These are phyloP conservation scores for Gorgonomyces haynaldii DNA, from an alignment of 192 early-diverging fungal genomes.

Conservation along the genomic window DNA sequence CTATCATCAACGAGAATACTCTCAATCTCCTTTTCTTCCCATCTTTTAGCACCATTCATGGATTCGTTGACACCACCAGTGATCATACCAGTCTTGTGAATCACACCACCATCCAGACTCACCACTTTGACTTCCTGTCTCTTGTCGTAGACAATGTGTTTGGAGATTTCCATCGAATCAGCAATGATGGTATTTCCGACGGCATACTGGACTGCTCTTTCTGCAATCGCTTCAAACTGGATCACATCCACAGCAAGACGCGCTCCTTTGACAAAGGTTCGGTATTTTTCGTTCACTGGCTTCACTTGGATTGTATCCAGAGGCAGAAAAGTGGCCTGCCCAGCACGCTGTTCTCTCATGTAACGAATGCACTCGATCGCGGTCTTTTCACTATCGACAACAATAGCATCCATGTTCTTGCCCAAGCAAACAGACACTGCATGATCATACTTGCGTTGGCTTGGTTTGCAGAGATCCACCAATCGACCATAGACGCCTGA, in stretches of 20 bases:
- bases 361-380: conserved; percentile 95
- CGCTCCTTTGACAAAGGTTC: conserved; percentile 68
- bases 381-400: conserved; percentile 82
- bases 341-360: conserved; percentile 81
- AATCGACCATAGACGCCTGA: conserved; percentile 78
- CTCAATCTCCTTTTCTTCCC: conserved; percentile 86
- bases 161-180: conserved; percentile 76
- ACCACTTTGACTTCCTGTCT: conserved; percentile 81
- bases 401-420: conserved; percentile 84
- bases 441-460: conserved; percentile 79
- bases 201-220: conserved; percentile 75
- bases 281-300: conserved; percentile 67
- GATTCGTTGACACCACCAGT: conserved; percentile 53
- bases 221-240: conserved; percentile 60
- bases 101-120: conserved; percentile 82
- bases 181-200: conserved; percentile 90
- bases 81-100: conserved; percentile 94
- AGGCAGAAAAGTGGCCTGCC: conserved; percentile 89
- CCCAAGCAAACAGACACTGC: conserved; percentile 83
- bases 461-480: conserved; percentile 82
- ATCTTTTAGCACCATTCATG: conserved; percentile 48
- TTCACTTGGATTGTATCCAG: conserved; percentile 68
- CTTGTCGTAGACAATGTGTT: conserved; percentile 72
- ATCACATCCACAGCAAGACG: conserved; percentile 90
- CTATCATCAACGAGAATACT: conserved; percentile 25